These are phyloP conservation scores for Penicillium soppii DNA, from an alignment of 495 filamentous ascomycete species.

Conservation along the genomic window DNA sequence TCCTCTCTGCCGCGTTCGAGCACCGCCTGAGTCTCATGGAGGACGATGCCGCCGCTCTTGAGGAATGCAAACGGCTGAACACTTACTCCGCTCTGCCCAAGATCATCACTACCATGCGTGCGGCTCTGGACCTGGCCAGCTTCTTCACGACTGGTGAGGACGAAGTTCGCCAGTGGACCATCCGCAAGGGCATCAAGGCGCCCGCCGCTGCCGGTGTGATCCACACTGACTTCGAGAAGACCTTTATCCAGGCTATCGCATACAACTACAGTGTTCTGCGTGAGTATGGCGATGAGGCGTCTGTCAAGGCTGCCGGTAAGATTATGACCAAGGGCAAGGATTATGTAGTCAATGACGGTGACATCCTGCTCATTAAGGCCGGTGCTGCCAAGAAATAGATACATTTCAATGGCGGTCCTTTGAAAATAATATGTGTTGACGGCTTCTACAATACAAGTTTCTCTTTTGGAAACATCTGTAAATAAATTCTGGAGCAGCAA, in stretches of 20 bases:
- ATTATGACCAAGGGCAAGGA: slow-evolving; percentile 99
- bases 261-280: slow-evolving; percentile 78
- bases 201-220: slow-evolving; percentile 97
- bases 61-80: slow-evolving; percentile 86
- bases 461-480: no score
- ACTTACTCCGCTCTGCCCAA: slow-evolving; percentile 91
- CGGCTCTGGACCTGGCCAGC: slow-evolving; percentile 79
- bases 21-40: slow-evolving; percentile 81
- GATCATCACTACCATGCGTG: slow-evolving; percentile 91
- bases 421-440: no score
- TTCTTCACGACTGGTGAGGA: slow-evolving; percentile 98
- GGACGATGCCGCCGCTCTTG: slow-evolving; percentile 71
- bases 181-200: slow-evolving; percentile 93
- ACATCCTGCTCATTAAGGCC: slow-evolving; percentile 85
- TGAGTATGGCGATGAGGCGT: slow-evolving; percentile 84
- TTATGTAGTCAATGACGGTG: slow-evolving; percentile 63
- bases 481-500: no score
- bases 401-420: no score
- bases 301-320: slow-evolving; percentile 91
- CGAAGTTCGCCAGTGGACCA: slow-evolving; percentile 98
- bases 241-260: slow-evolving; percentile 94
- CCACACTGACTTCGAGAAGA: slow-evolving; percentile 99
- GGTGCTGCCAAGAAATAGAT: slow-evolving; percentile 82
- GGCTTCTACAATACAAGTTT: no score
- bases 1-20: slow-evolving; percentile 91